Evolutionary conservation across 2,329 filamentous ascomycete species (phyloP).

Genomic region (Diplodia mutila): DNA sequence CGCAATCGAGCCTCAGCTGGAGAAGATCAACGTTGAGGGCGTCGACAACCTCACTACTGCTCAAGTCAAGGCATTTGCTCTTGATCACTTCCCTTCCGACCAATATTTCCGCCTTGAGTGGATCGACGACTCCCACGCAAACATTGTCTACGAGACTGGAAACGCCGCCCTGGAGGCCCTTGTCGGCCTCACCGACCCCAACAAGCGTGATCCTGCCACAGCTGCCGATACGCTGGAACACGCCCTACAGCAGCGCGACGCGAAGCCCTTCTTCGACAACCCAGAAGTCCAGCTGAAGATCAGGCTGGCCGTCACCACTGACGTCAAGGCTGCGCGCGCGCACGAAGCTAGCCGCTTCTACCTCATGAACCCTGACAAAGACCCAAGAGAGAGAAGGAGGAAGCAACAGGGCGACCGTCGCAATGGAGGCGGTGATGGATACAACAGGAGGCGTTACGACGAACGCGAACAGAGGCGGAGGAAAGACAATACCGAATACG

Average conservation of each 20-base stretch:
- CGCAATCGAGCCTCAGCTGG: conserved; percentile 42
- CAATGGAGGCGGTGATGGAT: conserved; percentile 39
- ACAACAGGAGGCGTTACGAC: conserved; percentile 51
- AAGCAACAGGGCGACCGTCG: conserved; percentile 35
- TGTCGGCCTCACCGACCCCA: conserved; percentile 55
- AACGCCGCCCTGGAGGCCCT: conserved; percentile 60
- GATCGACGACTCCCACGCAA: conserved; percentile 92
- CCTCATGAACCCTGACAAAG: conserved; percentile 85
- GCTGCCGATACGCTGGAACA: conserved; percentile 40
- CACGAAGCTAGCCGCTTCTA: conserved; percentile 87
- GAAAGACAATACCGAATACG: conserved; percentile 62
- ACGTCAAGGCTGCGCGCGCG: conserved; percentile 80
- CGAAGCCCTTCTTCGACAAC: conserved; percentile 69
- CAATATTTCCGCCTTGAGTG: conserved; percentile 74
- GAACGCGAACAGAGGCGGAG: conserved; percentile 46
- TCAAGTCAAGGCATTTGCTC: conserved; percentile 76
- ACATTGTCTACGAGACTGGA: conserved; percentile 72
- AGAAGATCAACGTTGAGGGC: conserved; percentile 83
- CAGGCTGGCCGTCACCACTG: conserved; percentile 72
- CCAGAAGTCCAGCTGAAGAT: conserved; percentile 72
- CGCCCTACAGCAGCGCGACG: conserved; percentile 66
- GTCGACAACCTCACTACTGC: conserved; percentile 80
- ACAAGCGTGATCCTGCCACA: conserved; percentile 51
- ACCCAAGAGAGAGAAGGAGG: conserved; percentile 67
- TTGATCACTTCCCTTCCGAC: conserved; percentile 64